A percentile compares a stretch with the other conserved stretches of the same genome.
phyloP scores from a whole-genome alignment of 305 asterid genomes.

The Fraxinus sp. region DNA sequence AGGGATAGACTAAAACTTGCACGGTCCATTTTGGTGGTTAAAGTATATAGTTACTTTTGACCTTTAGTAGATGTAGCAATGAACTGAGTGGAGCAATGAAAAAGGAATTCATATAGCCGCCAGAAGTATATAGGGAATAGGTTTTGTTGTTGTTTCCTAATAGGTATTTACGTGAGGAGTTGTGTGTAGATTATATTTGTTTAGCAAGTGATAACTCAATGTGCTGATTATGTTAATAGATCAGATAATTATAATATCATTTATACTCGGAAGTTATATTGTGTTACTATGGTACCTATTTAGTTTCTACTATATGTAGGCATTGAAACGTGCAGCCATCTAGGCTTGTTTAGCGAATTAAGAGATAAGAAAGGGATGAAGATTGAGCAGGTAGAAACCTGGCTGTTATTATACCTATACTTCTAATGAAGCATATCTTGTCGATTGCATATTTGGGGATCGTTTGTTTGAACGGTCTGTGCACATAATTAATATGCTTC shows the following conservation, averaged over 20 bases:
- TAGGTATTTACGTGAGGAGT: background rate
- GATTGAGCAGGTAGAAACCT: background rate
- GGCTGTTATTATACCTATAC: background rate
- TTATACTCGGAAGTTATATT: background rate
- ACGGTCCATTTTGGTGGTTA: background rate
- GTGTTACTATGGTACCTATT: background rate
- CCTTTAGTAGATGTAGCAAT: background rate
- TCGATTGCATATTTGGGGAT: slow-evolving; percentile 10
- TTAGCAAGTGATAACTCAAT: background rate
- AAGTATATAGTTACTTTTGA: background rate
- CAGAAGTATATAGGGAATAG: background rate
- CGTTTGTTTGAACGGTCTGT: background rate
- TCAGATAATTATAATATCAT: background rate
- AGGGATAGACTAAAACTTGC: background rate
- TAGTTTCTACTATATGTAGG: background rate
- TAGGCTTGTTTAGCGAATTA: background rate
- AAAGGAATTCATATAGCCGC: background rate
- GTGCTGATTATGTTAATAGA: background rate
- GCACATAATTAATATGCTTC: background rate
- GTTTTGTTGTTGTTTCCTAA: background rate
- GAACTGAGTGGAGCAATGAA: background rate
- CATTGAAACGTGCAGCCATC: background rate
- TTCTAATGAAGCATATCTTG: slow-evolving; percentile 2
- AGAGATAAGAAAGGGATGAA: background rate
- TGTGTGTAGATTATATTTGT: background rate